Base-by-base conservation (phyloP, 2,329 filamentous ascomycete species). In the Alternaria sp. region DNA sequence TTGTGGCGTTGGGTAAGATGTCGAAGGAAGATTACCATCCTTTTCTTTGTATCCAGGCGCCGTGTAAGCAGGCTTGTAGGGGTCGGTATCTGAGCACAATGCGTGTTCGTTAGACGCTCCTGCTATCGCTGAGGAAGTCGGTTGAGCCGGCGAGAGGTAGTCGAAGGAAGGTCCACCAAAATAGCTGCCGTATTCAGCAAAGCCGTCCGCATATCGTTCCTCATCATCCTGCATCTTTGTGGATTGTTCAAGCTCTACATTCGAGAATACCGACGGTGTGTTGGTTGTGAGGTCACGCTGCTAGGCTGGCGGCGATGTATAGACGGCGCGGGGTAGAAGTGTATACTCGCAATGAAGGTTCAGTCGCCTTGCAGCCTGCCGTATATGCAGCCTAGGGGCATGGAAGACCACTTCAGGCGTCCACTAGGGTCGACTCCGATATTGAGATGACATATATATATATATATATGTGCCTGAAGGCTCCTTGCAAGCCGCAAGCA, bases 41-140 rank as follows among this genome's bases (percentile, higher is more conserved):
- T 60, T 57, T 36, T 39, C 41, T 36, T 43, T 54, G 38, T 54
- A 49, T 34, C 48, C 36, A 30, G 61, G 59, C 8, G 51, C 48
- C 20, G 56, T 62, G 12, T 59, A 56, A 51, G 64, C 59, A 18
- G 62, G 38, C 14, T 65, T 53, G 44, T 67, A 64, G 14, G 65
- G 56, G 47, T 24, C 14, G 47, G 18, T 14, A 16, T 22, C 30
- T 20, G 14, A 32, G 26, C 30, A 46, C 28, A 43, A 42, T n/a
- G 22, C 28, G 28, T 32, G 16, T 30, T 47, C 28, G 22, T 38
- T 36, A 28, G 51, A 38, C 36, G 52, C 26, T n/a, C 52, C 44
- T 43, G 51, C 47, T 5, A 41, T 51, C 11, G 54, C 39, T 30
- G 54, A 44, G 7, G 57, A 28, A 12, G 51, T 43, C 36, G 47